Base-by-base conservation (phyloP, 2,329 filamentous ascomycete genomes). In the Bipolaris sorokiniana region DNA sequence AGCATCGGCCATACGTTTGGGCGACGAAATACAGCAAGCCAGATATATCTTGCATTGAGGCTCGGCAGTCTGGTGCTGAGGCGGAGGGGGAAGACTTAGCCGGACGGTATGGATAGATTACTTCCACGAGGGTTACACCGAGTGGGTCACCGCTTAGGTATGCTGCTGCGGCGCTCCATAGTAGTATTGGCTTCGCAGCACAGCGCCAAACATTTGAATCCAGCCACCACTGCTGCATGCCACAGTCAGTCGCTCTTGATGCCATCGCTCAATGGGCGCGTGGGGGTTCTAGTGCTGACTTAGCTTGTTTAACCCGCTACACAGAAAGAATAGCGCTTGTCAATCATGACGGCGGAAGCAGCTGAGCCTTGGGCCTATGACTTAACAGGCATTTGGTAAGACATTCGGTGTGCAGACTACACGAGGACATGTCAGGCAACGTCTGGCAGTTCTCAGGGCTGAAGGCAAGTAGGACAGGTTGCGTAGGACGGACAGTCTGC, bases 271-370 rank as follows among this genome's bases (percentile, higher is more conserved):
- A 60, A 60, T 59, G 54, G 46, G 13, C 51, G 53, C 41, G 48
- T 36, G 37, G 48, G 42, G 42, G 47, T 59, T 55, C 54, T 69
- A 67, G 66, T 52, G 66, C 63, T 67, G 63, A 69, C 60, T 58
- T 61, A 53, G 55, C 51, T 50, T 54, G 49, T 59, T 37, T 40
- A 47, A 51, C 44, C 47, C 56, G 51, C 58, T 62, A 62, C 56
- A 59, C 63, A 47, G 61, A 62, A 67, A 61, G 58, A 64, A 60
- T 58, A 31, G 57, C 59, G 59, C 56, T 53, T 54, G 42, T 31
- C 45, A 41, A 23, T 26, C 44, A 36, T 51, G n/a, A 51, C 13
- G 46, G 40, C 15, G 48, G 37, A 44, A 40, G 50, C 44, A 33
- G 53, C 50, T 46, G 51, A 62, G 59, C 42, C 51, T 62, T 41